Evolutionary conservation across 306 rosid genomes (phyloP).

Genomic region (Elaeagnus macrophylla): DNA sequence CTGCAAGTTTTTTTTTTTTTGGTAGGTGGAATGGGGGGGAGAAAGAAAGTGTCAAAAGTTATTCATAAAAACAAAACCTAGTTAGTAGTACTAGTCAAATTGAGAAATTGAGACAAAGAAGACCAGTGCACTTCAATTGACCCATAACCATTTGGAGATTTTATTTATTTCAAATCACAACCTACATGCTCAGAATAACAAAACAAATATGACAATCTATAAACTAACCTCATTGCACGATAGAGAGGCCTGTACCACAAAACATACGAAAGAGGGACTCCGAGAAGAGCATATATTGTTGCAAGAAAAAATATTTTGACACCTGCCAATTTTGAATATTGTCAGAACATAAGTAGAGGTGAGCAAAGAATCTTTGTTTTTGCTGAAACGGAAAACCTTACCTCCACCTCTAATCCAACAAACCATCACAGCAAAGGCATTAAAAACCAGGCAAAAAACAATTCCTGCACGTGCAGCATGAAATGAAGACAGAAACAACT

Average conservation of each 20-base stretch:
- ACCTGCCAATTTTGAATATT: conserved; percentile 47
- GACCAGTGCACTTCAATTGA: background rate
- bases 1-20: conserved; percentile 47
- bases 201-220: conserved; percentile 1
- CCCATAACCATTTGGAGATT: too few species aligned
- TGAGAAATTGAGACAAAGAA: background rate
- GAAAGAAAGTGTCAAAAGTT: conserved; percentile 9
- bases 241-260: conserved; percentile 97
- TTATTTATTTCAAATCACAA: too few species aligned
- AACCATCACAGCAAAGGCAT: conserved; percentile 62
- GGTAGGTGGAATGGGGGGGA: too few species aligned
- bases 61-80: background rate
- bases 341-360: conserved; percentile 16
- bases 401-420: conserved; percentile 97
- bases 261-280: conserved; percentile 84
- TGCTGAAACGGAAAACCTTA: conserved; percentile 24
- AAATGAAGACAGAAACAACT: background rate
- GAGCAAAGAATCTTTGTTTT: background rate
- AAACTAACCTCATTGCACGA: conserved; percentile 83
- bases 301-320: conserved; percentile 92
- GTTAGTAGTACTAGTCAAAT: background rate
- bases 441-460: conserved; percentile 78
- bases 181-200: background rate
- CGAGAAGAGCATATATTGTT: conserved; percentile 77
- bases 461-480: conserved; percentile 56